phyloP scores from a whole-genome alignment of 148 eudicot species.

The Amaranthus hypochondriacus region DNA sequence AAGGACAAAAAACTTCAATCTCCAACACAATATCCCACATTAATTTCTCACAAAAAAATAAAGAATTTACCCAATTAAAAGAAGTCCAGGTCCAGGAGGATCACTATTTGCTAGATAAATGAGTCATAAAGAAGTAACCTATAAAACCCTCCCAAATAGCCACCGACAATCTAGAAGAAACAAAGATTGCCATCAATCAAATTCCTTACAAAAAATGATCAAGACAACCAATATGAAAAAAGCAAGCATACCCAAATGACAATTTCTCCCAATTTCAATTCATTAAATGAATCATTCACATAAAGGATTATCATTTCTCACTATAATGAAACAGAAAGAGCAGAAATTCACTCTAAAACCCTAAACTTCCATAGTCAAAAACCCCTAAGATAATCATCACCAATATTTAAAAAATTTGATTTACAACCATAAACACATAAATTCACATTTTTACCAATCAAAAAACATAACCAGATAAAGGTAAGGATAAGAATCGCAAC shows the following conservation, averaged over 20 bases:
- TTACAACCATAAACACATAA: neutral
- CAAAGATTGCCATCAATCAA: neutral
- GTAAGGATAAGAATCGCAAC: too few species aligned
- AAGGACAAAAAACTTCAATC: neutral
- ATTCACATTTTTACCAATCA: neutral
- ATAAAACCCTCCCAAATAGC: neutral
- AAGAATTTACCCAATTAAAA: neutral
- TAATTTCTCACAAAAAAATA: neutral
- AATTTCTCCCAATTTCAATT: neutral
- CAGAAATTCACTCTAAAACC: neutral
- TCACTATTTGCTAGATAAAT: neutral
- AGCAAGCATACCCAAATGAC: neutral
- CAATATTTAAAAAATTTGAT: neutral
- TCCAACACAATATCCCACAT: neutral
- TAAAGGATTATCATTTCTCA: neutral
- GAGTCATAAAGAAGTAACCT: neutral
- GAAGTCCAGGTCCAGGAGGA: neutral
- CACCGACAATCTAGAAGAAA: neutral
- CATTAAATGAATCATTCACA: neutral
- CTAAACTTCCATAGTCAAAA: neutral
- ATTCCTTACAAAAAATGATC: neutral
- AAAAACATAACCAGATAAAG: too few species aligned
- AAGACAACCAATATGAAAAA: neutral
- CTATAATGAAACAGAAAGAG: neutral
- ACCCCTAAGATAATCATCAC: neutral